These are phyloP conservation scores for Paecilomyces sp. DNA, from an alignment of 2,329 filamentous ascomycete genomes.

Conservation along the genomic window DNA sequence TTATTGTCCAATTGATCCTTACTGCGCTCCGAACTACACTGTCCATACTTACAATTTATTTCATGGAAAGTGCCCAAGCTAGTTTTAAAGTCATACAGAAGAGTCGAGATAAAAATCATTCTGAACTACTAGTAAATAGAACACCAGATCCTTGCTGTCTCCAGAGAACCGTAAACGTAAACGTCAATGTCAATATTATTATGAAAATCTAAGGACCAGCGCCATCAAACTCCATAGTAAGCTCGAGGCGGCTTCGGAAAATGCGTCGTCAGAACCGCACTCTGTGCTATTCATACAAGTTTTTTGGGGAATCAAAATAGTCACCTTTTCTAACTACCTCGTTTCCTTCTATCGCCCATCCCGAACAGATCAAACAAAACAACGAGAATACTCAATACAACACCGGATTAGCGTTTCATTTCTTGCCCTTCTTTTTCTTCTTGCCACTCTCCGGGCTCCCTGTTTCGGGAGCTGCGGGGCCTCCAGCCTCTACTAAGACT, in stretches of 20 bases:
- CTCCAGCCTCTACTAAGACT: conserved; percentile 66
- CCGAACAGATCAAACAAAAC: neutral
- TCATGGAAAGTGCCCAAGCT: no score
- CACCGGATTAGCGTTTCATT: conserved; percentile 16
- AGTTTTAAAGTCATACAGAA: no score
- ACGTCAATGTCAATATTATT: neutral
- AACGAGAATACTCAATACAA: neutral
- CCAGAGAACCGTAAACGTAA: neutral
- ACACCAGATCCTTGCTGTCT: neutral
- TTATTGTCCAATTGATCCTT: no score
- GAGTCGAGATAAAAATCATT: no score
- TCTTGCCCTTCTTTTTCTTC: conserved; percentile 44
- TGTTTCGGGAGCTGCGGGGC: conserved; percentile 29
- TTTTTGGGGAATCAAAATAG: neutral
- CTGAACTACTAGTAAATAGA: neutral
- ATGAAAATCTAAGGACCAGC: neutral
- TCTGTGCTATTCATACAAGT: neutral
- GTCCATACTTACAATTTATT: no score
- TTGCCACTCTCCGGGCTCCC: conserved; percentile 20
- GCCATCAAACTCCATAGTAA: neutral
- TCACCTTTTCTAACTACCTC: neutral
- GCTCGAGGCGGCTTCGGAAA: neutral
- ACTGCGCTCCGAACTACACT: no score
- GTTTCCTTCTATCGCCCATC: neutral
- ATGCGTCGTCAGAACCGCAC: neutral